Evolutionary conservation across 306 rosid genomes (phyloP).

Genomic region (Lathyrus tuberosus): DNA sequence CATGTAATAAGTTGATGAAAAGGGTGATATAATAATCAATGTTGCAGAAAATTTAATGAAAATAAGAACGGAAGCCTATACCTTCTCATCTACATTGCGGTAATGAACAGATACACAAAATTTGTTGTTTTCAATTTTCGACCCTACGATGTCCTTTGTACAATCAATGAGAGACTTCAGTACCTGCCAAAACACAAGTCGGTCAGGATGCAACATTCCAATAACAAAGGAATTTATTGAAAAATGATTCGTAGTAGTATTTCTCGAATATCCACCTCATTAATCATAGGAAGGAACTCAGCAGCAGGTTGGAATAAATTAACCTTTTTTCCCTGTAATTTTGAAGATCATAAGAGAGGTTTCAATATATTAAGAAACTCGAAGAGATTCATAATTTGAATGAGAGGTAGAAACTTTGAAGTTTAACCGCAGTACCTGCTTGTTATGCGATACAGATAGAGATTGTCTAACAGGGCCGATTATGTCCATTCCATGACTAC

Average conservation of each 20-base stretch:
- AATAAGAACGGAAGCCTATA: constrained; percentile 36
- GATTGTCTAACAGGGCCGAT: constrained; percentile 73
- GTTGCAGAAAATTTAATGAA: constrained; percentile 7
- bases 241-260: constrained; percentile 14
- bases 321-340: constrained; percentile 75
- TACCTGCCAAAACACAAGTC: constrained; percentile 60
- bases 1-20: neutral
- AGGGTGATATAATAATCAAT: constrained; percentile 1
- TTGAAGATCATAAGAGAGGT: constrained; percentile 5
- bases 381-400: neutral
- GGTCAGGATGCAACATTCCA: constrained; percentile 19
- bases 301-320: constrained; percentile 92
- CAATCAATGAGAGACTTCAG: constrained; percentile 57
- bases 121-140: constrained; percentile 80
- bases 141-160: constrained; percentile 73
- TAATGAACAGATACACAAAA: constrained; percentile 95
- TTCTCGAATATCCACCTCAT: constrained; percentile 55
- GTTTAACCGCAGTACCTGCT: constrained; percentile 52
- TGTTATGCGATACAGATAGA: constrained; percentile 53
- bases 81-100: constrained; percentile 93
- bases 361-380: neutral
- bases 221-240: constrained; percentile 18
- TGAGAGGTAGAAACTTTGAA: constrained; percentile 9
- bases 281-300: constrained; percentile 77
- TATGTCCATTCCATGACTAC: constrained; percentile 99